Evolutionary conservation across 257 asterid species (phyloP).

Genomic region (Anisodus tanguticus): DNA sequence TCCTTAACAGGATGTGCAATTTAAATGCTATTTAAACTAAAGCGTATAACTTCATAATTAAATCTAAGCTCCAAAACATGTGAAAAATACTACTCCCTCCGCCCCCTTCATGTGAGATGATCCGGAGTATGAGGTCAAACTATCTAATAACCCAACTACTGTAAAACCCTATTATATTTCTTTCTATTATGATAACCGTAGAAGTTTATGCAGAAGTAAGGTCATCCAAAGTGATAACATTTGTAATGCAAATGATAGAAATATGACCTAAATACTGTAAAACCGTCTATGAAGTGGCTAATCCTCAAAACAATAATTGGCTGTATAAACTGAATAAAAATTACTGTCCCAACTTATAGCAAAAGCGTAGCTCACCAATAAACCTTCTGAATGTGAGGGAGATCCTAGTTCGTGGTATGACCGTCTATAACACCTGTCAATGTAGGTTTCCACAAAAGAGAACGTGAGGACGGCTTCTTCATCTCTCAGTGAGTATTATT

Average conservation of each 20-base stretch:
- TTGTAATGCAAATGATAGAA: not conserved
- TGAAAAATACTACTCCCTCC: not conserved
- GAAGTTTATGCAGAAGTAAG: not conserved
- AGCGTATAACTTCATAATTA: not conserved
- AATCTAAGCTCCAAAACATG: not conserved
- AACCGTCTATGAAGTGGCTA: not conserved
- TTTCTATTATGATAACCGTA: not conserved
- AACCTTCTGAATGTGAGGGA: not conserved
- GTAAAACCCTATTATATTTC: not conserved
- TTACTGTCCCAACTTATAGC: not conserved
- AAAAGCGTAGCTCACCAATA: not conserved
- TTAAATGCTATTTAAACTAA: not conserved
- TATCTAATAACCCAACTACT: not conserved
- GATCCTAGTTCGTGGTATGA: slow-evolving; percentile 3
- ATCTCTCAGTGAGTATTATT: too few relatives aligned
- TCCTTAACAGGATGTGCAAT: not conserved
- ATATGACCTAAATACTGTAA: not conserved
- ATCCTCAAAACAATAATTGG: not conserved
- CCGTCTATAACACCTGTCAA: not conserved
- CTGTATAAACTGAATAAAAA: not conserved
- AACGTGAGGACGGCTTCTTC: not conserved
- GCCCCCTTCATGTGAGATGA: not conserved
- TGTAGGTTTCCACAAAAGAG: slow-evolving; percentile 15
- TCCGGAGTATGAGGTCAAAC: not conserved
- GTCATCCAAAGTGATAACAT: not conserved